phyloP scores from a whole-genome alignment of 129 eudicot genomes.

The Artemisia annua region DNA sequence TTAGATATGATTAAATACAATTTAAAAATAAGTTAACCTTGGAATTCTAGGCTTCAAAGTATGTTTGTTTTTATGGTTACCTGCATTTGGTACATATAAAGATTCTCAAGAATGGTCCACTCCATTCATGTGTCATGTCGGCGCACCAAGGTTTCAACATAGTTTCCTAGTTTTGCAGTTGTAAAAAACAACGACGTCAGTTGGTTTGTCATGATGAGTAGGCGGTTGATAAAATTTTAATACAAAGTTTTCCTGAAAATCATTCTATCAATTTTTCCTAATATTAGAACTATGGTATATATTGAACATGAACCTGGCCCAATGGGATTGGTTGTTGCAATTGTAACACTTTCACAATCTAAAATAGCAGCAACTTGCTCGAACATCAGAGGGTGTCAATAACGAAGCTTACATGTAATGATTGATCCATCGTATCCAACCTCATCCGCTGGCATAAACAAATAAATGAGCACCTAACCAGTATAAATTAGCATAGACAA shows the following conservation, averaged over 20 bases:
- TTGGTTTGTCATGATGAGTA: neutral
- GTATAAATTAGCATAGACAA: too few species aligned
- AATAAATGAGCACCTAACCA: too few species aligned
- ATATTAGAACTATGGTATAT: neutral
- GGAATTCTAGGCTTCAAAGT: too few species aligned
- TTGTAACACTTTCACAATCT: conserved; percentile 45
- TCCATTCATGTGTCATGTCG: conserved; percentile 91
- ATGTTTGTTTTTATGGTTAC: neutral
- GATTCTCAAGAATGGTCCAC: conserved; percentile 69
- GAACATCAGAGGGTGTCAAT: conserved; percentile 54
- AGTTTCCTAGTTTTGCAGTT: conserved; percentile 97
- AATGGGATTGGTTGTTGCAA: conserved; percentile 72
- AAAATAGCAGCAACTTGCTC: conserved; percentile 63
- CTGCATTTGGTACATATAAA: conserved; percentile 80
- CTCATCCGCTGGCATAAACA: too few species aligned
- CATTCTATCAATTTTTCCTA: too few species aligned
- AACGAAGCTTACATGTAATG: too few species aligned
- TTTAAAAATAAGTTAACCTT: too few species aligned
- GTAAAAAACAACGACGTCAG: conserved; percentile 7
- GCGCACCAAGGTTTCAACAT: conserved; percentile 91
- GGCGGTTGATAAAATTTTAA: too few species aligned
- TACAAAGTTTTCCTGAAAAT: too few species aligned
- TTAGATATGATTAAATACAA: too few species aligned
- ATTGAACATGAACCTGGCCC: conserved; percentile 67
- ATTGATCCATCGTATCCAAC: conserved; percentile 40